These are phyloP conservation scores for Chaetoscypha palmicola DNA, from an alignment of 2,329 filamentous ascomycete species.

Conservation along the genomic window DNA sequence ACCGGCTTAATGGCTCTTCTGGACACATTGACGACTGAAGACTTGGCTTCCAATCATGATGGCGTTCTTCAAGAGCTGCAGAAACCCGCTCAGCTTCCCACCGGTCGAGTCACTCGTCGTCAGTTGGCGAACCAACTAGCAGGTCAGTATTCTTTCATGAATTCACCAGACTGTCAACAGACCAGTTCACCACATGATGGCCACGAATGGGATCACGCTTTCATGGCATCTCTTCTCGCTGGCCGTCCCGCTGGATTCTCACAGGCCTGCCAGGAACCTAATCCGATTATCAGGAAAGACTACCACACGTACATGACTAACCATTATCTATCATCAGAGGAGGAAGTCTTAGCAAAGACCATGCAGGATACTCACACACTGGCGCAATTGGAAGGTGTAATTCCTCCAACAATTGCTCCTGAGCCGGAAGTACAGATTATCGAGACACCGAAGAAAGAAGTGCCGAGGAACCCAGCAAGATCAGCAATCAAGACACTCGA, in stretches of 20 bases:
- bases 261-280: conserved; percentile 6
- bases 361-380: conserved; percentile 2
- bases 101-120: conserved; percentile 22
- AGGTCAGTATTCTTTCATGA: conserved; percentile 28
- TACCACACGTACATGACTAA: conserved; percentile 15
- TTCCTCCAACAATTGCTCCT: background rate
- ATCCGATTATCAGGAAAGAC: conserved; percentile 4
- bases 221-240: conserved; percentile 8
- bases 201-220: background rate
- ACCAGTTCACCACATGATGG: conserved; percentile 6
- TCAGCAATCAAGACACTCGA: conserved; percentile 23
- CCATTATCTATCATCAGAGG: conserved; percentile 21
- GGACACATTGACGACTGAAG: conserved; percentile 3
- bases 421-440: no score
- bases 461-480: conserved; percentile 5
- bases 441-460: background rate
- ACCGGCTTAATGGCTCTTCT: conserved; percentile 13
- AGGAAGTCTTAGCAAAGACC: conserved; percentile 15
- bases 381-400: background rate
- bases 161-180: conserved; percentile 9
- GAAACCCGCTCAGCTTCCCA: conserved; percentile 3
- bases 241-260: conserved; percentile 13
- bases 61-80: conserved; percentile 6
- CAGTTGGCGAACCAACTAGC: conserved; percentile 26
- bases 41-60: conserved; percentile 14